These are phyloP conservation scores for Gamsiella multidivaricata DNA, from an alignment of 192 early-diverging fungal genomes.

Conservation along the genomic window DNA sequence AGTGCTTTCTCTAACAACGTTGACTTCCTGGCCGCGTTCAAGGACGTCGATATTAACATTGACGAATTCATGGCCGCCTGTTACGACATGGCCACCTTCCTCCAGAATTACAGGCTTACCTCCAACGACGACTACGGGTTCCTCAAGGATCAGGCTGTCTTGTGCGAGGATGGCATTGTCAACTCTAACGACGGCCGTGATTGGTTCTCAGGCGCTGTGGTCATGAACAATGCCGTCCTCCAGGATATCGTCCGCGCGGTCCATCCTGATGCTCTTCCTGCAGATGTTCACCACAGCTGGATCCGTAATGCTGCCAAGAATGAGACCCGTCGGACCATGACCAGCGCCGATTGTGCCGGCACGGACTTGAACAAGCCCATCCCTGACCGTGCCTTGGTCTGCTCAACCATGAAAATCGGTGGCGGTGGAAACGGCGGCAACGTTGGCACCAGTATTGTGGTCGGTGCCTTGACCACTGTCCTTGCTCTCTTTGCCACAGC, in stretches of 20 bases:
- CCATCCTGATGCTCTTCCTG: conserved; percentile 64
- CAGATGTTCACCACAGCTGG: conserved; percentile 67
- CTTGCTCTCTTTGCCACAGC: conserved; percentile 19
- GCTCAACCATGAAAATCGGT: conserved; percentile 15
- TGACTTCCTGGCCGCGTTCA: conserved; percentile 64
- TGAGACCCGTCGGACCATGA: conserved; percentile 56
- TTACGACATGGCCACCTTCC: conserved; percentile 64
- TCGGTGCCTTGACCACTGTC: neutral
- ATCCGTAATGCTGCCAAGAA: conserved; percentile 74
- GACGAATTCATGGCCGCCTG: conserved; percentile 71
- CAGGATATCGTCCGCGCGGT: conserved; percentile 76
- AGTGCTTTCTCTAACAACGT: conserved; percentile 47
- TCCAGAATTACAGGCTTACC: conserved; percentile 64
- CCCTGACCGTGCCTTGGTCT: conserved; percentile 27
- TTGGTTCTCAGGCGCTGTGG: conserved; percentile 77
- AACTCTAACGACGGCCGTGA: conserved; percentile 71
- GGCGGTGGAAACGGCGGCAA: neutral
- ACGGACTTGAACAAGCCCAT: conserved; percentile 45
- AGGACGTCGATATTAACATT: conserved; percentile 72
- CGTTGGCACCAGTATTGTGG: neutral
- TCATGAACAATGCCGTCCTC: conserved; percentile 75
- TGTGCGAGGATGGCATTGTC: conserved; percentile 73
- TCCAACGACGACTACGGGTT: conserved; percentile 68
- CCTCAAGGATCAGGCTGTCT: conserved; percentile 68
- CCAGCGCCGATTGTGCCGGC: conserved; percentile 66